phyloP scores from a whole-genome alignment of 176 grass and related monocot species.

The Avena sativa region DNA sequence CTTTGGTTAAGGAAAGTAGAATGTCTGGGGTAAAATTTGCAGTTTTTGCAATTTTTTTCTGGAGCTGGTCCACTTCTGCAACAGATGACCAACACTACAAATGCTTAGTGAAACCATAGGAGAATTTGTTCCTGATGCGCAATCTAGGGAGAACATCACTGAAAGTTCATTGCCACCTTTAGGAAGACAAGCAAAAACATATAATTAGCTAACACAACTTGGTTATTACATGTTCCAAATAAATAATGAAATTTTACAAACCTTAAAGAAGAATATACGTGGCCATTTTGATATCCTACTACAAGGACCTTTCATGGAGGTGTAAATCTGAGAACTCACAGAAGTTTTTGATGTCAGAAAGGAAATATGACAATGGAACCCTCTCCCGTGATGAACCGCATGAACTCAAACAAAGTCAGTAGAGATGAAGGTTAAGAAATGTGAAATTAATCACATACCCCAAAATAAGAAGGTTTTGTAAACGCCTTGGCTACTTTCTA shows the following conservation, averaged over 20 bases:
- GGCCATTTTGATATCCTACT: constrained; percentile 81
- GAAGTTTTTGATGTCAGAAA: constrained; percentile 60
- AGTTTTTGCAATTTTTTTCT: constrained; percentile 45
- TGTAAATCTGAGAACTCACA: constrained; percentile 56
- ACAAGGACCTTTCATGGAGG: constrained; percentile 59
- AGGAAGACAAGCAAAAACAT: constrained; percentile 41
- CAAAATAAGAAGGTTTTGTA: neutral
- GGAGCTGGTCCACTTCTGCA: constrained; percentile 43
- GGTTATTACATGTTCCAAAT: constrained; percentile 20
- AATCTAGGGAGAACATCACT: constrained; percentile 68
- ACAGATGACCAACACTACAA: constrained; percentile 16
- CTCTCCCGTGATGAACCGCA: constrained; percentile 69
- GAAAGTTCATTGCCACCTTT: constrained; percentile 78
- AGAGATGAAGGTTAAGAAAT: constrained; percentile 31
- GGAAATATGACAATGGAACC: constrained; percentile 73
- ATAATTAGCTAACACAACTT: constrained; percentile 21
- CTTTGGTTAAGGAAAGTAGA: constrained; percentile 75
- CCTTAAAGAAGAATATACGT: constrained; percentile 56
- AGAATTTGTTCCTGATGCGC: constrained; percentile 71
- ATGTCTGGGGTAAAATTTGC: constrained; percentile 52
- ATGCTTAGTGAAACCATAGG: constrained; percentile 64
- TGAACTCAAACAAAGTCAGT: constrained; percentile 55
- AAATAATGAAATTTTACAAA: constrained; percentile 17
- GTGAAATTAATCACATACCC: neutral
- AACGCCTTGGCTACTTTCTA: constrained; percentile 27